Conservation (phyloP, 2,329 filamentous ascomycete species). For the Talaromyces sp. region DNA sequence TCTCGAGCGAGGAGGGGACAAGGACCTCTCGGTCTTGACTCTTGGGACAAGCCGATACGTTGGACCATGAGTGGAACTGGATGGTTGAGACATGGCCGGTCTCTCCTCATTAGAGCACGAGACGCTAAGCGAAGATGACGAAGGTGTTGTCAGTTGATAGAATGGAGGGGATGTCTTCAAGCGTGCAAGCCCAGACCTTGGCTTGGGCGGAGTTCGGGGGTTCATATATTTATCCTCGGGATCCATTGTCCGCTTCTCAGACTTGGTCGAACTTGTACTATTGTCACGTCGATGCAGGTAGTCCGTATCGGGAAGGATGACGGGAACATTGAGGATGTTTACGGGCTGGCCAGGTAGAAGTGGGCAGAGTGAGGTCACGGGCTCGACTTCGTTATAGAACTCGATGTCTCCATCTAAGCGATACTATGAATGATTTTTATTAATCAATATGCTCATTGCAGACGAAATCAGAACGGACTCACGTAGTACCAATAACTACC, state of each 20-base stretch:
- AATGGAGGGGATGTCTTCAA: constrained; percentile 45
- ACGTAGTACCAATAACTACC: constrained; percentile 95
- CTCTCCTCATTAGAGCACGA: constrained; percentile 27
- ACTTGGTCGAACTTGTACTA: constrained; percentile 59
- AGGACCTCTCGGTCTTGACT: constrained; percentile 33
- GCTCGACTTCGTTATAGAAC: constrained; percentile 67
- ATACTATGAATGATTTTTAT: constrained; percentile 57
- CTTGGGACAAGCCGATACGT: constrained; percentile 25
- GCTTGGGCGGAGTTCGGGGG: constrained; percentile 57
- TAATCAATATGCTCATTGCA: neutral
- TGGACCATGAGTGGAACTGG: constrained; percentile 24
- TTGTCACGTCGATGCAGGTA: constrained; percentile 57
- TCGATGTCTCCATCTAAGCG: constrained; percentile 76
- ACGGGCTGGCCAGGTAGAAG: constrained; percentile 83
- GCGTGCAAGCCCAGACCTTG: constrained; percentile 38
- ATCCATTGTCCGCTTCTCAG: constrained; percentile 70
- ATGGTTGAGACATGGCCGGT: constrained; percentile 35
- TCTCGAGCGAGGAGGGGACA: constrained; percentile 35
- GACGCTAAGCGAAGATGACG: constrained; percentile 25
- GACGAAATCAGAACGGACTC: constrained; percentile 39
- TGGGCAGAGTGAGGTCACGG: constrained; percentile 75
- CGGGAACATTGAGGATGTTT: constrained; percentile 78
- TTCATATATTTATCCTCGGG: constrained; percentile 72
- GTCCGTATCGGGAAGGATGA: constrained; percentile 54
- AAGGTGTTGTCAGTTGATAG: constrained; percentile 24